Base-by-base conservation (phyloP, 2,329 filamentous ascomycete genomes). In the Scytalidium sp. region DNA sequence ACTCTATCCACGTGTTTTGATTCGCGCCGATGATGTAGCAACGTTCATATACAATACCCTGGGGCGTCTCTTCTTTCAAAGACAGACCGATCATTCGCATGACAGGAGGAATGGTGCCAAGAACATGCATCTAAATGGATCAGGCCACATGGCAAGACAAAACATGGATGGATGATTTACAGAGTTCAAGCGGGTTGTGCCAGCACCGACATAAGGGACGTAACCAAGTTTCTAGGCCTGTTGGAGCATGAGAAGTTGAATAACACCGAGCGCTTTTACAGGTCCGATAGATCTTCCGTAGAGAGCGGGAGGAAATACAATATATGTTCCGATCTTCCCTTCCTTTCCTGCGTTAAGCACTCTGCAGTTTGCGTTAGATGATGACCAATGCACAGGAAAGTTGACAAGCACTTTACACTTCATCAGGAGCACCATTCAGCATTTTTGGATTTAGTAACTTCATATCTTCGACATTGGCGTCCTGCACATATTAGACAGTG, bases 401-500 rank as follows among this genome's bases (percentile, higher is more conserved):
- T 15, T 21, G 10, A 13, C 3, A 19, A 10, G 25, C 15, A 8
- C 21, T 36, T 46, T 46, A 46, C 32, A 40, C 45, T 17, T 40
- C 27, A 36, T 46, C 45, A 7, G 45, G 45, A 13, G 29, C 45
- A 3, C 45, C 32, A 46, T 46, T 46, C 9, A 46, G 45, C 32
- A 46, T 46, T 32, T 15, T 27, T 21, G 45, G 13, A n/a, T 46
- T 46, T 8, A 46, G 15, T 36, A 46, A 46, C 27, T 41, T 46
- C 45, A 46, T 46, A 23, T 46, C 45, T 36, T 46, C 45, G 39
- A 22, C 45, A n/a, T 46, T 36, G 27, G 39, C 45, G 20, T 46
- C 45, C 45, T 46, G n/a, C n/a, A n/a, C n/a, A n/a, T n/a, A n/a
- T n/a, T n/a, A 46, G 6, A 46, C 19, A 21, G 20, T 21, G 25